Evolutionary conservation across 2,329 filamentous ascomycete species (phyloP).

Genomic region (Xylaria sp.): DNA sequence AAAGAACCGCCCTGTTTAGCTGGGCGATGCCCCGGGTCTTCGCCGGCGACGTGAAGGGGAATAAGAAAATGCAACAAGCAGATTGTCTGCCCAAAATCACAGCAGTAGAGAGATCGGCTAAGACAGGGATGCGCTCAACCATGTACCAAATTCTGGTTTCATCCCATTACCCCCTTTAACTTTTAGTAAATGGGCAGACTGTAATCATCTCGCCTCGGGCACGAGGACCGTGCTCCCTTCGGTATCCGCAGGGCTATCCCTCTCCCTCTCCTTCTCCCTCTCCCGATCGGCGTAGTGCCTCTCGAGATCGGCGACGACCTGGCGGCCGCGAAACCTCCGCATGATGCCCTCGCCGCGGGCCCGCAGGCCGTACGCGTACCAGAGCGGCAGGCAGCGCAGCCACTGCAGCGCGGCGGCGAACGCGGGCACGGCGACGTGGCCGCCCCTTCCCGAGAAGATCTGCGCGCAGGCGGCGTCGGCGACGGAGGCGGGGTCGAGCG

Average conservation of each 20-base stretch:
- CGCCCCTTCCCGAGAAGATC: constrained; percentile 60
- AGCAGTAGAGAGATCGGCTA: too few relatives aligned
- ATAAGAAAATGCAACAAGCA: too few relatives aligned
- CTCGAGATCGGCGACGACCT: constrained; percentile 51
- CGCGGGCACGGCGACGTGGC: constrained; percentile 58
- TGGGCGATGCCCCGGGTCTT: too few relatives aligned
- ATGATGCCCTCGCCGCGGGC: constrained; percentile 46
- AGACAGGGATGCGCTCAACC: too few relatives aligned
- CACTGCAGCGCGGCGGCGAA: constrained; percentile 45
- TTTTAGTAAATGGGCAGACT: not conserved
- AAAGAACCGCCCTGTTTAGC: too few relatives aligned
- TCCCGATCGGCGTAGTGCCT: constrained; percentile 41
- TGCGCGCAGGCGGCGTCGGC: constrained; percentile 65
- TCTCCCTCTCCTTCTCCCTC: too few relatives aligned
- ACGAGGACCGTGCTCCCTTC: constrained; percentile 25
- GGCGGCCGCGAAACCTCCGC: constrained; percentile 48
- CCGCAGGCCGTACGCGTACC: constrained; percentile 60
- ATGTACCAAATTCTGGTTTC: not conserved
- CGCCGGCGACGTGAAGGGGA: too few relatives aligned
- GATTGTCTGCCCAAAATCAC: too few relatives aligned
- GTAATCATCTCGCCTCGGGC: constrained; percentile 1
- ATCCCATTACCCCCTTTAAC: not conserved
- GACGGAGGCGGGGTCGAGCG: constrained; percentile 63
- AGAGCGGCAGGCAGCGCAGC: constrained; percentile 60
- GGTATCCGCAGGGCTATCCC: constrained; percentile 15